phyloP scores from a whole-genome alignment of 2,329 filamentous ascomycete species.

The Stagonosporopsis vannaccii region DNA sequence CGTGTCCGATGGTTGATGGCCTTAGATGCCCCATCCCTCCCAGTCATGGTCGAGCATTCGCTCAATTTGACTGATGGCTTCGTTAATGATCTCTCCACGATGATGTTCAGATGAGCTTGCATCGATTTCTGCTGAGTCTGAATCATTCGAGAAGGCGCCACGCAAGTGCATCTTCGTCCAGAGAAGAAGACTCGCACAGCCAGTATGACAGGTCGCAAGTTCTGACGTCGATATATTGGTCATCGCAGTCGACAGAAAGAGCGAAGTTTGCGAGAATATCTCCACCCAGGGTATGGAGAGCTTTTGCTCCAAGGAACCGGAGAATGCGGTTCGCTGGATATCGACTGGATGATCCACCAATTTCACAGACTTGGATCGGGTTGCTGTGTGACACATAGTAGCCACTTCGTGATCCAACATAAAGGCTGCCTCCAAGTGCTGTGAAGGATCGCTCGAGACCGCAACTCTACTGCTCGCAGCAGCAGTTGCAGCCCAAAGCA shows the following conservation, averaged over 20 bases:
- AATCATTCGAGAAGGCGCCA: constrained; percentile 10
- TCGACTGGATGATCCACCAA: not conserved
- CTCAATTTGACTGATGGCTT: constrained; percentile 38
- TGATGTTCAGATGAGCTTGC: constrained; percentile 26
- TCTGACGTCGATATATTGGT: constrained; percentile 29
- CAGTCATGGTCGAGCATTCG: constrained; percentile 39
- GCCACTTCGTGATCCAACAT: not conserved
- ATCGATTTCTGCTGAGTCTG: constrained; percentile 10
- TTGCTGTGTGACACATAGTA: not conserved
- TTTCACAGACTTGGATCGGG: no score
- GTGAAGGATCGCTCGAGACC: not conserved
- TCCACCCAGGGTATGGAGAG: constrained; percentile 24
- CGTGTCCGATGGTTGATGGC: not conserved
- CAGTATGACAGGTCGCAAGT: constrained; percentile 35
- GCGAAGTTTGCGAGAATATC: constrained; percentile 30
- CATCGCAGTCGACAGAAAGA: constrained; percentile 36
- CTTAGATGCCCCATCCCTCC: constrained; percentile 41
- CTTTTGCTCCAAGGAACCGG: constrained; percentile 3
- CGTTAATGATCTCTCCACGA: constrained; percentile 42
- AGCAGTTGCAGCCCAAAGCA: constrained; percentile 46
- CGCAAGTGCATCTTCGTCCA: constrained; percentile 44
- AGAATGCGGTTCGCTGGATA: not conserved
- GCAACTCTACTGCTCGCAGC: constrained; percentile 32
- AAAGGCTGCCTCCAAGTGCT: not conserved
- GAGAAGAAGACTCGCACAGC: constrained; percentile 39